phyloP scores from a whole-genome alignment of 345 rosid species.

The Boechera retrofracta region DNA sequence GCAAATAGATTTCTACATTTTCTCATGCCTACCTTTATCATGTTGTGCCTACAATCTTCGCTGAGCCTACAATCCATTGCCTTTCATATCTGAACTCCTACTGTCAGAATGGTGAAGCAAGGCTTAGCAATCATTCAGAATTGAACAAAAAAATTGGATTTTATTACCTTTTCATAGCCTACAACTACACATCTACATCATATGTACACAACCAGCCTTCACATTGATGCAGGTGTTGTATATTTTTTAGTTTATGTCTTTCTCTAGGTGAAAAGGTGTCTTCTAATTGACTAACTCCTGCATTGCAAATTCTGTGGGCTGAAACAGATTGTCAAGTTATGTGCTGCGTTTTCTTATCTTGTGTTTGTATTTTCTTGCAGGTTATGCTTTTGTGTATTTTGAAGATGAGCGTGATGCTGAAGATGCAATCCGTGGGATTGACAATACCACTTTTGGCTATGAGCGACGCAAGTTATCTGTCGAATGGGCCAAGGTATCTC shows the following conservation, averaged over 20 bases:
- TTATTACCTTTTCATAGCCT: constrained; percentile 52
- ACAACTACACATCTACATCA: constrained; percentile 63
- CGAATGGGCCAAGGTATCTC: constrained; percentile 83
- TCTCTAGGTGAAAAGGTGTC: constrained; percentile 39
- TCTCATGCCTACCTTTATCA: constrained; percentile 49
- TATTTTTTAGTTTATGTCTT: constrained; percentile 45
- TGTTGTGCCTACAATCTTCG: constrained; percentile 40
- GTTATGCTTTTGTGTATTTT: constrained; percentile 89
- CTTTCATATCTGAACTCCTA: constrained; percentile 66
- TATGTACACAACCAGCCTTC: constrained; percentile 71
- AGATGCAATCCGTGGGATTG: constrained; percentile 76
- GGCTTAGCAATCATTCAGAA: constrained; percentile 69
- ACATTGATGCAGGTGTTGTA: constrained; percentile 79
- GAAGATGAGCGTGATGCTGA: constrained; percentile 91
- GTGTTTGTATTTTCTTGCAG: constrained; percentile 48
- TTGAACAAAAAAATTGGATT: constrained; percentile 47
- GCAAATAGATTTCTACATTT: constrained; percentile 53
- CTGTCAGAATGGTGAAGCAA: constrained; percentile 76
- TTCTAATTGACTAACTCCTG: constrained; percentile 3
- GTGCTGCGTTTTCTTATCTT: constrained; percentile 24
- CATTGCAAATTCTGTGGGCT: constrained; percentile 18
- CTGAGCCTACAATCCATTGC: constrained; percentile 41
- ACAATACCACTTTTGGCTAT: constrained; percentile 74
- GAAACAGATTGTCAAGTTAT: neutral
- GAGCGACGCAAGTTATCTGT: constrained; percentile 72